phyloP scores from a whole-genome alignment of 1,284 basidiomycete genomes.

The Naganishia liquefaciens region DNA sequence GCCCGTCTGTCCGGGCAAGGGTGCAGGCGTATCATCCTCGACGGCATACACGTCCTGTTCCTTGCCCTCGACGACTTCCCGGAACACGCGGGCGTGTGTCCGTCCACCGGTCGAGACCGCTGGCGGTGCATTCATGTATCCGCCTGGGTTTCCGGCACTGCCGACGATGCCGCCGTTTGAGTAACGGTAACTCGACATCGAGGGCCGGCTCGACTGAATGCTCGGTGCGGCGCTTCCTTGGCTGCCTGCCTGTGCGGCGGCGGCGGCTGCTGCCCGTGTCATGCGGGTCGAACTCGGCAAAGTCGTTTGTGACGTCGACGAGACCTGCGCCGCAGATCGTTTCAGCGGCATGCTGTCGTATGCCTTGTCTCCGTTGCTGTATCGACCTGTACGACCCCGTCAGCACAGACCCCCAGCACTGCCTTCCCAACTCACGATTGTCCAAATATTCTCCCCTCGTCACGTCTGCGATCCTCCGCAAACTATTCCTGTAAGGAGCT shows the following conservation, averaged over 20 bases:
- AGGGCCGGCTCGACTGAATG: constrained; percentile 26
- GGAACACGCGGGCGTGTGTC: constrained; percentile 8
- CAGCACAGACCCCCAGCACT: neutral
- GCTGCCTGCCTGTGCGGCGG: constrained; percentile 13
- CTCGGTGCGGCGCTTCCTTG: constrained; percentile 20
- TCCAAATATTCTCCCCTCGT: constrained; percentile 4
- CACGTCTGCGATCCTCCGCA: constrained; percentile 9
- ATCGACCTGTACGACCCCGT: constrained; percentile 5
- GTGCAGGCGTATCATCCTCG: constrained; percentile 20
- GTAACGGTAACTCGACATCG: constrained; percentile 19
- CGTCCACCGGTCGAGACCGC: neutral
- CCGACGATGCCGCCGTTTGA: constrained; percentile 6
- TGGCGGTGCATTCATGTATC: constrained; percentile 15
- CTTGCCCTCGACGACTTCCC: constrained; percentile 22
- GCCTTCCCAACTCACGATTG: neutral
- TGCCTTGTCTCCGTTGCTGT: constrained; percentile 5
- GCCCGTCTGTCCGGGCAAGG: constrained; percentile 14
- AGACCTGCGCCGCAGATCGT: neutral
- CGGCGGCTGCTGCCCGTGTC: constrained; percentile 12
- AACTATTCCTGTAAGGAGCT: constrained; percentile 9
- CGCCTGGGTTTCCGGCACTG: neutral
- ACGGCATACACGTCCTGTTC: constrained; percentile 16
- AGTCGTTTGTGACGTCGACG: constrained; percentile 3
- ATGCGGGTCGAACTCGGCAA: constrained; percentile 1
- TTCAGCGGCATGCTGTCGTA: constrained; percentile 23